Evolutionary conservation across 1,284 basidiomycete species (phyloP), one percentile per base, ranked within the genome.

Genomic region (Ustilago loliicola): DNA sequence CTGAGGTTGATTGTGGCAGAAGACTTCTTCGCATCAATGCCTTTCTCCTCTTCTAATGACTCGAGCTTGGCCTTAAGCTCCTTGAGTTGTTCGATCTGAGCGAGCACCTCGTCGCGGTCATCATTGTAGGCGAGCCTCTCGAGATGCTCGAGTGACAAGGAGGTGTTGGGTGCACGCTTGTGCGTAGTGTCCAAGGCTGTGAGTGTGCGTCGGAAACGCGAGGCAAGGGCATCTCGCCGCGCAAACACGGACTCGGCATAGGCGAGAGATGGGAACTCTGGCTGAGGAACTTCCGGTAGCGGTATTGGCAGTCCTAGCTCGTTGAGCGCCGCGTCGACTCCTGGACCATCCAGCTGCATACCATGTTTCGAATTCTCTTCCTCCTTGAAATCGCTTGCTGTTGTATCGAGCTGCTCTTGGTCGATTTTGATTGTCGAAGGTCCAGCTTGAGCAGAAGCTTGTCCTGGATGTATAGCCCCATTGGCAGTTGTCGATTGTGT

Each of bases 121-220:
- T 83, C 79, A 36, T 77, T 78, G 65, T 83, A 82, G 8, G 78
- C 76, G 19, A 82, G 69, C 6, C 82, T 69, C 54, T 83, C 82
- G 21, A 82, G 67, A 23, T 80, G 73, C 67, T 83, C 82, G 48
- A 80, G 67, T 23, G 75, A 74, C 3, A 71, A 32, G 3, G 57
- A 47, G 6, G 70, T 63, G 52, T 58, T 60, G n/a, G 81, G 81
- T 8, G 81, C 79, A 21, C 70, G 67, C 36, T 58, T 66, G 52
- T 80, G 69, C 4, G 42, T 36, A 9, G 75, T 80, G n/a, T 70
- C 70, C 36, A 78, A 45, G 1, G 68, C 67, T 23, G 71, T 74
- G 45, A 69, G 63, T 1, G 80, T 66, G 21, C 72, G 67, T 17
- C 56, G 55, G 30, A 80, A 80, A 19, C 78, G 77, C 6, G 59